Conservation (phyloP, 768 basidiomycete genomes). For the Boletellus ananiceps region DNA sequence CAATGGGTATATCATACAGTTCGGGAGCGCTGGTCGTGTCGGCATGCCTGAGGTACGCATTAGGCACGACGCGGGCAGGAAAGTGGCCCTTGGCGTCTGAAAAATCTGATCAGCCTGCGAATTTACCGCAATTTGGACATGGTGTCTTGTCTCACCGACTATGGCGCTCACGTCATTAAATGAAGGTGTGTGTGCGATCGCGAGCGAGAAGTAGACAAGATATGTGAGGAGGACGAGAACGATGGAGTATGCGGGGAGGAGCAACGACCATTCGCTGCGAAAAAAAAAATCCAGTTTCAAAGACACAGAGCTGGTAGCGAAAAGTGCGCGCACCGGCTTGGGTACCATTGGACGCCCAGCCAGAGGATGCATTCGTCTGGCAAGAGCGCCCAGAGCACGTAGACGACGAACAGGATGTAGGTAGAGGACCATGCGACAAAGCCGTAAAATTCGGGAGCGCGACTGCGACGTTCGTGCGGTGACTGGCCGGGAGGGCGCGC, state of each 20-base stretch:
- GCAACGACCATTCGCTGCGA: slow-evolving; percentile 77
- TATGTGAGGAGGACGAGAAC: slow-evolving; percentile 72
- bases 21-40: slow-evolving; percentile 50
- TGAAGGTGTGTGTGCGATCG: slow-evolving; percentile 63
- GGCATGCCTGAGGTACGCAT: slow-evolving; percentile 49
- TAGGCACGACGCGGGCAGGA: slow-evolving; percentile 33
- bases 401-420: slow-evolving; percentile 61
- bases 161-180: slow-evolving; percentile 66
- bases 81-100: slow-evolving; percentile 57
- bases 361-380: slow-evolving; percentile 65
- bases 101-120: slow-evolving; percentile 8
- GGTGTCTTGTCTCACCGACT: slow-evolving; percentile 45
- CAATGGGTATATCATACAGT: slow-evolving; percentile 79
- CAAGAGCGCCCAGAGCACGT: slow-evolving; percentile 75
- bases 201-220: slow-evolving; percentile 70
- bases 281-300: neutral
- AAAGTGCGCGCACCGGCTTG: slow-evolving; percentile 59
- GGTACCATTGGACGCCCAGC: slow-evolving; percentile 80
- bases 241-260: slow-evolving; percentile 75
- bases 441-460: slow-evolving; percentile 85
- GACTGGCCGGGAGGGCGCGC: slow-evolving; percentile 39
- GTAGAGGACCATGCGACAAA: slow-evolving; percentile 84
- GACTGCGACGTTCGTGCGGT: slow-evolving; percentile 49
- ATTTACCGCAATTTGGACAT: slow-evolving; percentile 8
- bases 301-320: neutral